These are phyloP conservation scores for Lodderomyces metapsilosis DNA, from an alignment of 1,139 yeast genomes.

Conservation along the genomic window DNA sequence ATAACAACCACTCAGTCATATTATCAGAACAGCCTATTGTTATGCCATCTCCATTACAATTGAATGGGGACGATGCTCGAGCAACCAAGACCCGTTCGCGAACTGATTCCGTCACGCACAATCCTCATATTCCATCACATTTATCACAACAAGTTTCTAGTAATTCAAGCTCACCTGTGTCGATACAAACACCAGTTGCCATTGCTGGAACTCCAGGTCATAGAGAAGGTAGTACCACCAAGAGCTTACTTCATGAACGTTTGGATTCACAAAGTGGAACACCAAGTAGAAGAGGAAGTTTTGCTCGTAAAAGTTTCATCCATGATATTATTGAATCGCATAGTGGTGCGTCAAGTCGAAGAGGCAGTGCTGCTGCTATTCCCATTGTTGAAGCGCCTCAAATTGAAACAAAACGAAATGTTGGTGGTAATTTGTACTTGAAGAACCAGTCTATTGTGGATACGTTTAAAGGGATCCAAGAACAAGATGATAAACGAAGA, in stretches of 20 bases:
- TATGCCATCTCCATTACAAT: conserved; percentile 6
- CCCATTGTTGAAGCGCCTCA: conserved; percentile 41
- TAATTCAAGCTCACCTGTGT: conserved; percentile 4
- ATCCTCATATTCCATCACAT: conserved; percentile 20
- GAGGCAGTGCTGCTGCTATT: conserved; percentile 32
- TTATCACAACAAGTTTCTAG: conserved; percentile 16
- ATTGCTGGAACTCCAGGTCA: conserved; percentile 25
- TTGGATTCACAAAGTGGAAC: conserved; percentile 27
- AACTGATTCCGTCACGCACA: not conserved
- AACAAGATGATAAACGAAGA: conserved; percentile 45
- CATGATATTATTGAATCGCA: conserved; percentile 39
- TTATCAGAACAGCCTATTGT: conserved; percentile 28
- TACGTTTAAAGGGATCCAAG: conserved; percentile 49
- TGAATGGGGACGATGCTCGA: not conserved
- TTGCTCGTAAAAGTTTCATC: conserved; percentile 19
- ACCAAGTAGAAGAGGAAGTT: conserved; percentile 24
- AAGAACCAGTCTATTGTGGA: conserved; percentile 50
- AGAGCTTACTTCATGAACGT: conserved; percentile 32
- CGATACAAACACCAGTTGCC: conserved; percentile 17
- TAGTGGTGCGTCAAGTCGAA: conserved; percentile 16
- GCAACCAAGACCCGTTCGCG: not conserved
- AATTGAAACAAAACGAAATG: conserved; percentile 51
- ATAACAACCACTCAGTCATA: conserved; percentile 30
- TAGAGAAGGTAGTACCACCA: conserved; percentile 26
- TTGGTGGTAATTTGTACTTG: conserved; percentile 55